Percentiles rank a stretch among this genome's conserved stretches.
Conservation (phyloP, 345 rosid species). For the Laguncularia racemosa region DNA sequence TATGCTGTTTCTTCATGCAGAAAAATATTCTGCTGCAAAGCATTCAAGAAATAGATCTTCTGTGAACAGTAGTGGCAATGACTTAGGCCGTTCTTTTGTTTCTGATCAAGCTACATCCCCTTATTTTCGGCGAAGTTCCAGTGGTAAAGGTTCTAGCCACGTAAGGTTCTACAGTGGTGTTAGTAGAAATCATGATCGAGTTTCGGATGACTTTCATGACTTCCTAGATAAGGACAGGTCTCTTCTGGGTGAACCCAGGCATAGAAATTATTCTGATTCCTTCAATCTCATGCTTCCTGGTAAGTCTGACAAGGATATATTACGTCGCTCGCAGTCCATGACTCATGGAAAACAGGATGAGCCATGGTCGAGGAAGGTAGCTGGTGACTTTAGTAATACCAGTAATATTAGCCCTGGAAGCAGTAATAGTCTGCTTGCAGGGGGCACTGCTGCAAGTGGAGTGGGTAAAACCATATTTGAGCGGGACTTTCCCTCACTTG, state of each 20-base stretch:
- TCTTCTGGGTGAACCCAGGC: constrained; percentile 34
- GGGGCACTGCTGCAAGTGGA: constrained; percentile 15
- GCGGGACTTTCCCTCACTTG: constrained; percentile 64
- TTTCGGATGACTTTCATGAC: constrained; percentile 24
- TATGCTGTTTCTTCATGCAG: constrained; percentile 11
- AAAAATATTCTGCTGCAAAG: constrained; percentile 24
- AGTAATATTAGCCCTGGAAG: constrained; percentile 20
- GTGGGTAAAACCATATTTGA: constrained; percentile 34
- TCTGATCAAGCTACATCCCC: constrained; percentile 35
- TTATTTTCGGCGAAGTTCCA: constrained; percentile 33
- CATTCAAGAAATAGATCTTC: constrained; percentile 24
- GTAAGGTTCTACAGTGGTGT: constrained; percentile 31
- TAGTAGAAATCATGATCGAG: constrained; percentile 27
- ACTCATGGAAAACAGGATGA: constrained; percentile 33
- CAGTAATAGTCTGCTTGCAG: constrained; percentile 22
- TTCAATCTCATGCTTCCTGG: constrained; percentile 22
- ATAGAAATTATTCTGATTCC: constrained; percentile 30
- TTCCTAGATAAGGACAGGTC: constrained; percentile 35
- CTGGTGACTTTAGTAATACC: constrained; percentile 28
- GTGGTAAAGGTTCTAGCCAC: constrained; percentile 29
- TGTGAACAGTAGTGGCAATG: constrained; percentile 18
- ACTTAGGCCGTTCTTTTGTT: constrained; percentile 19
- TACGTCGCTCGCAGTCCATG: constrained; percentile 49
- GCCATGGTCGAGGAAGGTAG: constrained; percentile 26
- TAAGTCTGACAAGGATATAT: constrained; percentile 36